Base-by-base conservation (phyloP, 1,139 yeast genomes). In the Magnusiomyces fungicola region DNA sequence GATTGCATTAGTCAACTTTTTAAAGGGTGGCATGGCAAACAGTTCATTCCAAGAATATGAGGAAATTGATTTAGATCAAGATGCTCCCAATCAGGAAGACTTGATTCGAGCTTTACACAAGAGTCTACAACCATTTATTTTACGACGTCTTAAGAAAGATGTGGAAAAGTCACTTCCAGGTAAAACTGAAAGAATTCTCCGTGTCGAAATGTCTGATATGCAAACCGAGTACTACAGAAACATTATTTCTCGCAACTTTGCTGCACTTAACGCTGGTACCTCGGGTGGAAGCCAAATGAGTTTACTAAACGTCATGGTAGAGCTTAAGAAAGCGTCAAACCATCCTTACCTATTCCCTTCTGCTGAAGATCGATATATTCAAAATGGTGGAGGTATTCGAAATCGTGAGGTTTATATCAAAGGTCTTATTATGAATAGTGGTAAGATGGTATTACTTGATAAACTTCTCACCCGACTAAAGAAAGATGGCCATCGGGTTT, bases 161-260 rank as follows among this genome's bases (percentile, higher is more conserved):
- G 99, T 94, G 12, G 98, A 94, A 64, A 92, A 90, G 64, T 88
- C 97, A 0, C 73, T 92, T 56, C 98, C 98, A 1, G 84, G 96
- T 0, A 92, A 92, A 65, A 83, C 97, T 0, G 98, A 92, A 69
- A 79, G 97, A 58, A 94, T 94, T 55, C 72, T 94, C 58, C 79
- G 98, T 62, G 98, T 94, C 14, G 99, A 92, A 66, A 73, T 92
- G 57, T 87, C 97, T 0, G 98, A 94, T 63, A 74, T 88, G 62
- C 99, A 92, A 69, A 92, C 97, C 0, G 92, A 88, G 53, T 94
- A 92, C 66, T 92, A 94, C 70, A 85, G 89, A 60, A 94, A 92
- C 67, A 89, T 94, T 57, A 77, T 92, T 54, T 87, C 97, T 21
- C 84, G 85, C 59, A 92, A 94, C 67, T 92, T 92, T 65, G 69